Conservation (phyloP, 1,139 yeast species). For the Suhomyces maxii region DNA sequence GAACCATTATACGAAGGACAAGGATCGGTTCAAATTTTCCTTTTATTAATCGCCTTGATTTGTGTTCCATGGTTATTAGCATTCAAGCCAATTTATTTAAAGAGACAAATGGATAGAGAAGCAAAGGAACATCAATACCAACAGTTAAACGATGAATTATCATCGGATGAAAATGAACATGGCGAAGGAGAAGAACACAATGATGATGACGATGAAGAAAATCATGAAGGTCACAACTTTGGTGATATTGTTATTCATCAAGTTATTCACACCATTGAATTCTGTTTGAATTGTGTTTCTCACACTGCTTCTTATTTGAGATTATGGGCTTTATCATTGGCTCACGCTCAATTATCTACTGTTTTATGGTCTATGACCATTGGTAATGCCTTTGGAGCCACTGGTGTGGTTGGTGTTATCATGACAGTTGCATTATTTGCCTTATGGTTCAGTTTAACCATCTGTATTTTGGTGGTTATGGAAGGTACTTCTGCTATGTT, state of each 20-base stretch:
- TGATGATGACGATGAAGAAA: constrained; percentile 49
- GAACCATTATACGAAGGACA: constrained; percentile 69
- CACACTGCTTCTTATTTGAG: constrained; percentile 79
- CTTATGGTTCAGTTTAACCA: constrained; percentile 77
- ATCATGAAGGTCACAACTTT: constrained; percentile 57
- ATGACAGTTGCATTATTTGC: constrained; percentile 64
- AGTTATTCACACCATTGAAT: constrained; percentile 77
- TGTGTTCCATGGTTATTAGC: constrained; percentile 79
- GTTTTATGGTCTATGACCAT: constrained; percentile 82
- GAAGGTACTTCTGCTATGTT: constrained; percentile 89
- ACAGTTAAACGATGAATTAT: constrained; percentile 21
- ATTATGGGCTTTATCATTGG: constrained; percentile 77
- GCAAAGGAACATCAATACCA: constrained; percentile 37
- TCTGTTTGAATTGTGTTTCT: constrained; percentile 74
- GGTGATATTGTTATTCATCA: constrained; percentile 80
- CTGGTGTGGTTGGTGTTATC: constrained; percentile 51
- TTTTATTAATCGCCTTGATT: constrained; percentile 59
- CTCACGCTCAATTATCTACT: constrained; percentile 74
- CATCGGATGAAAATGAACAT: constrained; percentile 13
- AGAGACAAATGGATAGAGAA: constrained; percentile 43
- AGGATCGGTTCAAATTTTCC: constrained; percentile 56
- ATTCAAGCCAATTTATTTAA: constrained; percentile 58
- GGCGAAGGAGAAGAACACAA: constrained; percentile 22
- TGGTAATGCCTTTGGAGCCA: constrained; percentile 51
- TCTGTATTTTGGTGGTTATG: constrained; percentile 73